Evolutionary conservation across 139 green algal genomes (phyloP).

Genomic region (Diplosphaera chodatii): DNA sequence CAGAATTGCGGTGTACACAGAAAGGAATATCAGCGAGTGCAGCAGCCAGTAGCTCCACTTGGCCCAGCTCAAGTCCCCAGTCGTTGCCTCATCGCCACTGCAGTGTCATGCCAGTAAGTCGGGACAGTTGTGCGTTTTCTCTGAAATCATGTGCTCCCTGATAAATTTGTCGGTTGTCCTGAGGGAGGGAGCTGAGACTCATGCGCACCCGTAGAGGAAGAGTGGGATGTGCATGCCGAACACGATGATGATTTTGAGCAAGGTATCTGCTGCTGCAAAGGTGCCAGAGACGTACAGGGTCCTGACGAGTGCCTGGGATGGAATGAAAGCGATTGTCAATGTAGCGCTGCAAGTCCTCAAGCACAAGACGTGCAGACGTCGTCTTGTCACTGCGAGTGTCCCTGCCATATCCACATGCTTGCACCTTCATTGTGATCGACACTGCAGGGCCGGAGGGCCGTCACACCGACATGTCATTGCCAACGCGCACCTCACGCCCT

Average conservation of each 20-base stretch:
- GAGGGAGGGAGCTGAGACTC: background rate
- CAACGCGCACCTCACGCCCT: slow-evolving; percentile 19
- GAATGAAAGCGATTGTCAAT: background rate
- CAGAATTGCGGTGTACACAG: slow-evolving; percentile 31
- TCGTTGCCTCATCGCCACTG: slow-evolving; percentile 3
- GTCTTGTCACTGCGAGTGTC: too few species aligned
- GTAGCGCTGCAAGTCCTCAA: too few species aligned
- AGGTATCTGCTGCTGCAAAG: slow-evolving; percentile 24
- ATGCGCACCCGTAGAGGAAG: slow-evolving; percentile 21
- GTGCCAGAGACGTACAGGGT: slow-evolving; percentile 28
- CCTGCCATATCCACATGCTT: too few species aligned
- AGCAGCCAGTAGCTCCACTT: slow-evolving; percentile 55
- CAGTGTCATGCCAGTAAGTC: background rate
- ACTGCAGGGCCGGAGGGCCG: too few species aligned
- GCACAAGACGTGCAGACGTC: too few species aligned
- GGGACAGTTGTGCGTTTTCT: too few species aligned
- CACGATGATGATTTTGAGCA: slow-evolving; percentile 32
- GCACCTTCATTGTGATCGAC: too few species aligned
- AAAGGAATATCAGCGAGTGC: slow-evolving; percentile 23
- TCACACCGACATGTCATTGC: too few species aligned
- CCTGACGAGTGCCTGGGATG: slow-evolving; percentile 28
- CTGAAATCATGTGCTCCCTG: too few species aligned
- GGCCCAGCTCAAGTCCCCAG: slow-evolving; percentile 30
- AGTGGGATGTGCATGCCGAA: slow-evolving; percentile 37
- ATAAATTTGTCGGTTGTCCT: too few species aligned